A percentile compares a stretch with the other conserved stretches of the same genome.
Conservation (phyloP, 306 rosid species). For the Myrica gale region DNA sequence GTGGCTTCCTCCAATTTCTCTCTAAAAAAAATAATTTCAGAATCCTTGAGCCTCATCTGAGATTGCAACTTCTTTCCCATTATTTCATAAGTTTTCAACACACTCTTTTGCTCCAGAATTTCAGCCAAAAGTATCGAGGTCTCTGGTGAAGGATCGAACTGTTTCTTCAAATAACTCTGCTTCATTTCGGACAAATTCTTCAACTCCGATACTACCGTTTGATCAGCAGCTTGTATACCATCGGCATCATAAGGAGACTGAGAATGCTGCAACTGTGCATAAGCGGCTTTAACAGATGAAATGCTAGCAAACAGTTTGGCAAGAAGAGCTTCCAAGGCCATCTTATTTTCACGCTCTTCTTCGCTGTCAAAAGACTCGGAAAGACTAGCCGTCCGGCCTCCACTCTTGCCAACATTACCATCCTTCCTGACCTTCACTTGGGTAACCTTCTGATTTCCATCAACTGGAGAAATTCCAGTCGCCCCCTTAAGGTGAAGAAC, state of each 20-base stretch:
- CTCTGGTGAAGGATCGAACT: conserved; percentile 67
- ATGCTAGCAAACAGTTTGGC: conserved; percentile 72
- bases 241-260: conserved; percentile 78
- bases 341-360: conserved; percentile 60
- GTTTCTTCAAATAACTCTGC: conserved; percentile 68
- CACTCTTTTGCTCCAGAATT: conserved; percentile 71
- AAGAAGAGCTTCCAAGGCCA: conserved; percentile 58
- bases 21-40: conserved; percentile 62
- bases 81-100: conserved; percentile 55
- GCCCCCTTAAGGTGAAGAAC: conserved; percentile 68
- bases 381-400: background rate
- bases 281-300: conserved; percentile 71
- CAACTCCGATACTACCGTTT: conserved; percentile 51
- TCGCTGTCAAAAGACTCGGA: conserved; percentile 33
- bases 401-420: conserved; percentile 26
- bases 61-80: conserved; percentile 70
- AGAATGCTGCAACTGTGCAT: conserved; percentile 69
- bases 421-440: conserved; percentile 41
- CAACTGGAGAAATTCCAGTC: conserved; percentile 55
- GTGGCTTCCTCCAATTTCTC: conserved; percentile 70
- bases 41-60: conserved; percentile 71
- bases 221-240: conserved; percentile 75
- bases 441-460: conserved; percentile 49
- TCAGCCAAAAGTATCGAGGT: conserved; percentile 54
- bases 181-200: conserved; percentile 78